Conservation (phyloP, 305 asterid genomes). For the Andrographis paniculata region DNA sequence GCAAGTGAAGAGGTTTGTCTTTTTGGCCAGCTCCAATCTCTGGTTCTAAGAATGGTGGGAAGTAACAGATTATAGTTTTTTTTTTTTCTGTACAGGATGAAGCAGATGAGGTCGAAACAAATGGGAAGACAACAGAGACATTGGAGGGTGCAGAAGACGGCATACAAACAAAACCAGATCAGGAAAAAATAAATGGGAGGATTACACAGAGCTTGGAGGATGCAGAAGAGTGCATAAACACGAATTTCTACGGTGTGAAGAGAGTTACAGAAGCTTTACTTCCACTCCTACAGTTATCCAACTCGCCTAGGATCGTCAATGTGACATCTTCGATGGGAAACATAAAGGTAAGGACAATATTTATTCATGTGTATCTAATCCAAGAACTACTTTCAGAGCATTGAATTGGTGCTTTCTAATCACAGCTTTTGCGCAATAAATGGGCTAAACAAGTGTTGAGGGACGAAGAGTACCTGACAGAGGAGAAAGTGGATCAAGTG, state of each 20-base stretch:
- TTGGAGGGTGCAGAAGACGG: slow-evolving; percentile 23
- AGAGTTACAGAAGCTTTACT: slow-evolving; percentile 27
- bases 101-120: slow-evolving; percentile 2
- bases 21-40: background rate
- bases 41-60: background rate
- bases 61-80: no score
- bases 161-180: slow-evolving; percentile 21
- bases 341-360: slow-evolving; percentile 17
- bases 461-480: slow-evolving; percentile 20
- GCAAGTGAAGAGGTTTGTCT: slow-evolving; percentile 12
- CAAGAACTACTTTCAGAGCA: background rate
- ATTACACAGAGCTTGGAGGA: slow-evolving; percentile 17
- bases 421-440: slow-evolving; percentile 21
- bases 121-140: slow-evolving; percentile 18
- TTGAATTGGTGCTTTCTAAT: background rate
- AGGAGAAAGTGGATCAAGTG: slow-evolving; percentile 28
- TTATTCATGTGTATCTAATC: background rate
- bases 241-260: slow-evolving; percentile 32
- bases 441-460: slow-evolving; percentile 30
- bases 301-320: slow-evolving; percentile 36
- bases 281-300: slow-evolving; percentile 29
- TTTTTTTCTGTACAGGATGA: background rate
- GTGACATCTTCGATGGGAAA: slow-evolving; percentile 28
- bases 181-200: slow-evolving; percentile 15
- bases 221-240: slow-evolving; percentile 25